Evolutionary conservation across 2,329 filamentous ascomycete species (phyloP).

Genomic region (Fusarium sp.): DNA sequence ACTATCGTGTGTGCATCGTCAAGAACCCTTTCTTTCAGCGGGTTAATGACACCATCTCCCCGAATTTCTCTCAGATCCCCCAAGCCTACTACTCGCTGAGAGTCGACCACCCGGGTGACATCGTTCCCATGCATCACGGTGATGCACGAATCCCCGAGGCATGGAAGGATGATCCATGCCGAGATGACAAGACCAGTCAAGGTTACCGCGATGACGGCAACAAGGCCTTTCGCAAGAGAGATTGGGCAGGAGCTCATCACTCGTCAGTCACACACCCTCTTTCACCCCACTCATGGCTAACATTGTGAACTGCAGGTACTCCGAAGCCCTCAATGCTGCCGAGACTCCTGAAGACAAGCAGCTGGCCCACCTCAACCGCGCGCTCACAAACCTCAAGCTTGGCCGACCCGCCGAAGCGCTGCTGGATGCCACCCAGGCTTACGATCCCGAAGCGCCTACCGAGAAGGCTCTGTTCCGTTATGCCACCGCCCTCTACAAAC

Average conservation of each 20-base stretch:
- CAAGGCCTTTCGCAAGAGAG: background rate
- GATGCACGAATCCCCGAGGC: background rate
- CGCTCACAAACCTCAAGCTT: background rate
- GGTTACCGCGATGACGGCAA: background rate
- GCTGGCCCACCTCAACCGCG: constrained; percentile 4
- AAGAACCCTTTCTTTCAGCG: constrained; percentile 5
- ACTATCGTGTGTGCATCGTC: background rate
- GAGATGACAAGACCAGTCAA: background rate
- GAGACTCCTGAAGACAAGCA: background rate
- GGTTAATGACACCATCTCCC: background rate
- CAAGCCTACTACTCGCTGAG: background rate
- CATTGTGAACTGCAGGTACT: background rate
- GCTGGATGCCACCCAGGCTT: background rate
- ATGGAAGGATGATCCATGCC: background rate
- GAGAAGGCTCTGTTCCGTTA: background rate
- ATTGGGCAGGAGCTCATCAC: background rate
- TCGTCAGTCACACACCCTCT: background rate
- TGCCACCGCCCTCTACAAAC: background rate
- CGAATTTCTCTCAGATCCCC: background rate
- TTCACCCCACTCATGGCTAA: background rate
- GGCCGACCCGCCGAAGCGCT: background rate
- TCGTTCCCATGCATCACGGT: background rate
- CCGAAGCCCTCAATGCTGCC: background rate
- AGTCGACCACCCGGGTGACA: background rate
- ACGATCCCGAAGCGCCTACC: background rate